A percentile compares a stretch with the other conserved stretches of the same genome.
phyloP scores from a whole-genome alignment of 108 stramenopile species.

The Aurantiochytrium sp. region DNA sequence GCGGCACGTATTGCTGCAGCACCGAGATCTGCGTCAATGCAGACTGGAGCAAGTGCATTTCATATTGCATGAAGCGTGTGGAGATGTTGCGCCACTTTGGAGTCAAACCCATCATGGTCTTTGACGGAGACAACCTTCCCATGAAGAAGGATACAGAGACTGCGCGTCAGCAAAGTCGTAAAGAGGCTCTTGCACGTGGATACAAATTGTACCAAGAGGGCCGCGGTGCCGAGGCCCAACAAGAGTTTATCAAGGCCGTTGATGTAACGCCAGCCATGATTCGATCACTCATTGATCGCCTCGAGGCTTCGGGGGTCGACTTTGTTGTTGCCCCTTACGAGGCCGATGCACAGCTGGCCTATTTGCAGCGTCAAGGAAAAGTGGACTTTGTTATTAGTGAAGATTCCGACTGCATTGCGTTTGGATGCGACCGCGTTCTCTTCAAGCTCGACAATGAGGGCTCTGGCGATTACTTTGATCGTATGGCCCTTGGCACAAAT shows the following conservation, averaged over 20 bases:
- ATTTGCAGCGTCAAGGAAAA: constrained; percentile 48
- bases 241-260: constrained; percentile 49
- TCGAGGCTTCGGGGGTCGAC: constrained; percentile 37
- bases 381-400: constrained; percentile 87
- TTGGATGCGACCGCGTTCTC: constrained; percentile 63
- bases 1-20: constrained; percentile 36
- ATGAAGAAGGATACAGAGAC: constrained; percentile 57
- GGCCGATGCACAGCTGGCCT: constrained; percentile 93
- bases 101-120: constrained; percentile 60
- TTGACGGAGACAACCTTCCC: constrained; percentile 65
- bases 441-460: constrained; percentile 72
- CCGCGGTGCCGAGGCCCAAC: constrained; percentile 41
- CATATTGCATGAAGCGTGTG: constrained; percentile 48
- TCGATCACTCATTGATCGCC: constrained; percentile 32
- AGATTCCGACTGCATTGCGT: constrained; percentile 84
- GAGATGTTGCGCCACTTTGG: constrained; percentile 37
- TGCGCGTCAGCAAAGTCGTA: constrained; percentile 44
- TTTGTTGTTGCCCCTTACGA: constrained; percentile 93
- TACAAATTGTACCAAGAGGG: constrained; percentile 34
- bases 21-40: not conserved
- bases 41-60: constrained; percentile 2
- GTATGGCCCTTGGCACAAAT: not conserved
- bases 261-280: constrained; percentile 56
- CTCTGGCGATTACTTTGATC: constrained; percentile 55
- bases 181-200: constrained; percentile 7